A percentile compares a stretch with the other conserved stretches of the same genome.
These are phyloP conservation scores for Penicillium freii DNA, from an alignment of 2,329 filamentous ascomycete species.

Conservation along the genomic window DNA sequence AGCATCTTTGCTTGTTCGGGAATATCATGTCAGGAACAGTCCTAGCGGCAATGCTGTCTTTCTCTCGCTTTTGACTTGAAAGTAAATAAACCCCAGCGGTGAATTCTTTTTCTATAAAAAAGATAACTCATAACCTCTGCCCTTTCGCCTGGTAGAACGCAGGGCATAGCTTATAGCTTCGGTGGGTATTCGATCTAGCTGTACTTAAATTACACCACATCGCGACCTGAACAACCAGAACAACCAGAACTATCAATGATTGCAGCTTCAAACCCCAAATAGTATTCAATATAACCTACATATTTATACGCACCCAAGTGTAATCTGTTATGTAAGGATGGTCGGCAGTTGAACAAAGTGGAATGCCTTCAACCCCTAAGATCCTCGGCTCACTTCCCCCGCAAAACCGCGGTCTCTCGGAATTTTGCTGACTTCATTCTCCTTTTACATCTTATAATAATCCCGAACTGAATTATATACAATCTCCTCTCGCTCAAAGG, in stretches of 20 bases:
- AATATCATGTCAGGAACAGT: neutral
- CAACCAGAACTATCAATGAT: neutral
- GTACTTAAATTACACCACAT: neutral
- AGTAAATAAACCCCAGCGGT: neutral
- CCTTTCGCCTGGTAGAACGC: neutral
- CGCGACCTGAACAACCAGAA: too few species aligned
- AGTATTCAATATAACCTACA: neutral
- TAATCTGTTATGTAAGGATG: neutral
- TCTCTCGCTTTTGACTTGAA: neutral
- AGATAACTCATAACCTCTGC: too few species aligned
- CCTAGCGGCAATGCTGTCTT: neutral
- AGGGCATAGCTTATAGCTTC: neutral
- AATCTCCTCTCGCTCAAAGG: conserved; percentile 22
- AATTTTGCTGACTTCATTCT: conserved; percentile 20
- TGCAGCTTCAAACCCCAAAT: neutral
- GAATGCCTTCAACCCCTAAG: conserved; percentile 2
- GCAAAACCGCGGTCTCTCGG: conserved; percentile 11
- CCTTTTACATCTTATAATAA: neutral
- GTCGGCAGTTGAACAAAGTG: conserved; percentile 5
- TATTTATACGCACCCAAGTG: neutral
- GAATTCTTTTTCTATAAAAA: neutral
- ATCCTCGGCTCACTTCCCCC: conserved; percentile 9
- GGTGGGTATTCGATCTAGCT: neutral
- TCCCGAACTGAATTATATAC: neutral
- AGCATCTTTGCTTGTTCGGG: conserved; percentile 2